Conservation (phyloP, 371 early-diverging fungal species). For the Syncephalastrum racemosum region DNA sequence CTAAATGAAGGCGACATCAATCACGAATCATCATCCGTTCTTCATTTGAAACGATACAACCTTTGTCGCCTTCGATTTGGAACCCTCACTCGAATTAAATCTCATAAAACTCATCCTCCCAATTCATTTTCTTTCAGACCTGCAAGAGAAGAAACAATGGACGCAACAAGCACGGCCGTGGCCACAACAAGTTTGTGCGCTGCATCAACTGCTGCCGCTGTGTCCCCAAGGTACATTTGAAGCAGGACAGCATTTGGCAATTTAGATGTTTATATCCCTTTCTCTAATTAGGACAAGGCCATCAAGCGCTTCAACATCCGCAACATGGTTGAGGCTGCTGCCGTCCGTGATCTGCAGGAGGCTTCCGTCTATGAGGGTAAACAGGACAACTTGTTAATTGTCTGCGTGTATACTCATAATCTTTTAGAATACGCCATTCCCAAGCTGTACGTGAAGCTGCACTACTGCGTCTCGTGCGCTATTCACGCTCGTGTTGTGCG, state of each 20-base stretch:
- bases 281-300: constrained; percentile 86
- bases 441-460: constrained; percentile 97
- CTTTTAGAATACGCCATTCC: constrained; percentile 90
- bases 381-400: constrained; percentile 4
- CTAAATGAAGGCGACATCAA: too few species aligned
- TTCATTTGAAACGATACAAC: too few species aligned
- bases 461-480: constrained; percentile 98
- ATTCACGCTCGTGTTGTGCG: constrained; percentile 98
- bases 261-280: too few species aligned
- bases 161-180: constrained; percentile 98
- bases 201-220: constrained; percentile 99
- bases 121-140: constrained; percentile 56
- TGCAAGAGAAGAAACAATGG: constrained; percentile 99
- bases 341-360: constrained; percentile 94
- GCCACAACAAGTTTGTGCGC: constrained; percentile 95
- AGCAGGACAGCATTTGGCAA: background rate
- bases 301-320: constrained; percentile 98
- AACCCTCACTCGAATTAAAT: too few species aligned
- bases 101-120: too few species aligned
- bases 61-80: too few species aligned
- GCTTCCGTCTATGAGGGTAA: constrained; percentile 94
- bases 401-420: background rate
- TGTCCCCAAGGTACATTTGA: constrained; percentile 85
- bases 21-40: too few species aligned
- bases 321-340: constrained; percentile 98